Evolutionary conservation across 2,329 filamentous ascomycete genomes (phyloP).

Genomic region (Fusarium subglutinans): DNA sequence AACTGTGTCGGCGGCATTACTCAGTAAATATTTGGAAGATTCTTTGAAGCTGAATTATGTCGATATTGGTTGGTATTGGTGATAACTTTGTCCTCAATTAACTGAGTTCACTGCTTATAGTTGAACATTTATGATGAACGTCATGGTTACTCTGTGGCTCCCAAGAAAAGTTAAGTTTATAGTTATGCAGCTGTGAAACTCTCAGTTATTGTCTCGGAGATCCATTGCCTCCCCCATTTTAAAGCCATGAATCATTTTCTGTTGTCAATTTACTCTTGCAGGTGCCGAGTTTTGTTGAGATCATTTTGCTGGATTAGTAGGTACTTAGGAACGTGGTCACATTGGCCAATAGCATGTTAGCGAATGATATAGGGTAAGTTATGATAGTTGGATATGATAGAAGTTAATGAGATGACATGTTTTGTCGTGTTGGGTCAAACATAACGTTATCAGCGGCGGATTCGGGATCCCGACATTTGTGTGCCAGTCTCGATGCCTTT

Average conservation of each 20-base stretch:
- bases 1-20: neutral
- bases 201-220: too few relatives aligned
- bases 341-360: neutral
- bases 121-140: neutral
- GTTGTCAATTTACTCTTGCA: neutral
- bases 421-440: neutral
- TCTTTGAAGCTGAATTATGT: neutral
- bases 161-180: neutral
- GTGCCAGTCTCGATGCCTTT: neutral
- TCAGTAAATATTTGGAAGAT: neutral
- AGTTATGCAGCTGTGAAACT: neutral
- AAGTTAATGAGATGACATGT: neutral
- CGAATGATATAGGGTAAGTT: neutral
- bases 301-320: neutral
- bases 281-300: neutral
- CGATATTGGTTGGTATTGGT: neutral
- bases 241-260: neutral
- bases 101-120: neutral
- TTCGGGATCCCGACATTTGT: neutral
- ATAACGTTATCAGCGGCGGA: neutral
- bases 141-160: neutral
- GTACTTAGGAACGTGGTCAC: neutral
- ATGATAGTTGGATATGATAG: neutral
- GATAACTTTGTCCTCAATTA: neutral
- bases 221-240: neutral